Conservation (phyloP, 345 rosid genomes). For the Pistacia atlantica region DNA sequence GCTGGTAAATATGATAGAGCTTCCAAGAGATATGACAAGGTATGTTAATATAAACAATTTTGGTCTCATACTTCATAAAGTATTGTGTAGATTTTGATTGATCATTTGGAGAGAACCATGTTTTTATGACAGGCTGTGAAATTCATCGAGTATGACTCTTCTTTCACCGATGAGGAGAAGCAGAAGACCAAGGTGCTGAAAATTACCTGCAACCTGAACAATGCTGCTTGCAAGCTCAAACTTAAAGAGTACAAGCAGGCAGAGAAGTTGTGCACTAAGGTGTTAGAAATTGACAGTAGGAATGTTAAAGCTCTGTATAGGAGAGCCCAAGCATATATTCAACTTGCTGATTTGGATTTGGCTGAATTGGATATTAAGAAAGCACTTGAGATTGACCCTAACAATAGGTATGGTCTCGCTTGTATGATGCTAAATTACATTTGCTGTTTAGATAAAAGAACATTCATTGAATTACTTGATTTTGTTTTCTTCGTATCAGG, state of each 20-base stretch:
- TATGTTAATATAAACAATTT: not conserved
- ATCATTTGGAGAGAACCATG: not conserved
- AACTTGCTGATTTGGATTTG: constrained; percentile 66
- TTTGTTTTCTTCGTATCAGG: constrained; percentile 32
- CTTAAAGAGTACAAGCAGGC: constrained; percentile 79
- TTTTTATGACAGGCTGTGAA: constrained; percentile 60
- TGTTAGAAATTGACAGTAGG: constrained; percentile 29
- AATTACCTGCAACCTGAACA: constrained; percentile 73
- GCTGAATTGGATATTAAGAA: constrained; percentile 78
- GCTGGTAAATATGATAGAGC: constrained; percentile 76
- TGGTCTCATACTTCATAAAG: not conserved
- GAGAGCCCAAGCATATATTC: constrained; percentile 77
- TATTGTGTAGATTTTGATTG: not conserved
- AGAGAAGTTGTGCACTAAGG: constrained; percentile 75
- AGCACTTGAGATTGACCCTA: constrained; percentile 81
- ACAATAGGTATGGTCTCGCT: constrained; percentile 46
- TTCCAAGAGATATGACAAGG: constrained; percentile 92
- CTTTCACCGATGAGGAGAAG: constrained; percentile 82
- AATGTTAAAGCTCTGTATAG: constrained; percentile 81
- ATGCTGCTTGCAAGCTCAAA: constrained; percentile 87
- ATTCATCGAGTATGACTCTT: constrained; percentile 70
- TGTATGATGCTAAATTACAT: too few species aligned
- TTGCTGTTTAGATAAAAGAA: too few species aligned
- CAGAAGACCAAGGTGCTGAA: constrained; percentile 73
- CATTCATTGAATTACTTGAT: too few species aligned